Evolutionary conservation across 2,329 filamentous ascomycete genomes (phyloP).

Genomic region (Venturia carpophila): DNA sequence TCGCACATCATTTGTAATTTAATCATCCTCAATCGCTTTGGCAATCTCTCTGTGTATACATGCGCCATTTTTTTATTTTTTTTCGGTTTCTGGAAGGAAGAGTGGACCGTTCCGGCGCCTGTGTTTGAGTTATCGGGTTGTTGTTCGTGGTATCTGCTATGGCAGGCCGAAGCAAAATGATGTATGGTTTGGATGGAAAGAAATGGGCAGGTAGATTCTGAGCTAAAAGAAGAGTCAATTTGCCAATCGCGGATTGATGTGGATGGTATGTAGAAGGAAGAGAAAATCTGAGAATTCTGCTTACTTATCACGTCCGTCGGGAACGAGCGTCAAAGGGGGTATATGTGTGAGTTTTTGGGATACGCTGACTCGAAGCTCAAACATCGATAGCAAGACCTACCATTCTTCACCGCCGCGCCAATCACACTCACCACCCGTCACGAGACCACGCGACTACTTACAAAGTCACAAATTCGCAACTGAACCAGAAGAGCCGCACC

Average conservation of each 20-base stretch:
- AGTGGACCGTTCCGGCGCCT: not conserved
- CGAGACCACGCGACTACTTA: too few relatives aligned
- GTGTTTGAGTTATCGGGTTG: not conserved
- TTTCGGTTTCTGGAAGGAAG: too few relatives aligned
- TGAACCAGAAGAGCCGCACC: too few relatives aligned
- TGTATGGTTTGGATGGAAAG: not conserved
- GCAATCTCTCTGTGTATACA: not conserved
- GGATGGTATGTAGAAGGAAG: not conserved
- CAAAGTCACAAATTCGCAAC: too few relatives aligned
- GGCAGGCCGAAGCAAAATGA: conserved; percentile 3
- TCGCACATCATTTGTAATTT: not conserved
- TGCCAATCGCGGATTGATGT: conserved; percentile 3
- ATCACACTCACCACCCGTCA: too few relatives aligned
- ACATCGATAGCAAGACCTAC: too few relatives aligned
- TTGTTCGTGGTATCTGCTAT: not conserved
- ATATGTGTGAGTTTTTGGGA: too few relatives aligned
- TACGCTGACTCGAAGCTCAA: too few relatives aligned
- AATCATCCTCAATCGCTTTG: not conserved
- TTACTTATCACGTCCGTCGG: too few relatives aligned
- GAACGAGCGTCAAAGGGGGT: too few relatives aligned
- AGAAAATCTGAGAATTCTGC: not conserved
- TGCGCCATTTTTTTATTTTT: not conserved
- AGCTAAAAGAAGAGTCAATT: not conserved
- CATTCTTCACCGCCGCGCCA: too few relatives aligned
- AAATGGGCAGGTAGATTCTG: not conserved